Evolutionary conservation across 2,329 filamentous ascomycete species (phyloP), one percentile per base, ranked within the genome.

Genomic region (Elsinoe australis): DNA sequence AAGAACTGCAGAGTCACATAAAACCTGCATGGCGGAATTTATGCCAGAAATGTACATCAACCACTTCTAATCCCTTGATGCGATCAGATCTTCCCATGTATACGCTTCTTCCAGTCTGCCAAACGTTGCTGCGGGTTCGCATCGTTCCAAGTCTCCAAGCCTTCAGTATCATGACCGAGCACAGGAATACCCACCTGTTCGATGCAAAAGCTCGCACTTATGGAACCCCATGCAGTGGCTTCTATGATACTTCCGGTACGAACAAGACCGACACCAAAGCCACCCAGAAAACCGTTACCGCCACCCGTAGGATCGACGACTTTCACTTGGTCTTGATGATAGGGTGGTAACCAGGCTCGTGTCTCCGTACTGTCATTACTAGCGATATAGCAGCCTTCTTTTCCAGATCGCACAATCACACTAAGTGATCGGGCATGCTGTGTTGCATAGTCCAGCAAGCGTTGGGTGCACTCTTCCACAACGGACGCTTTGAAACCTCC

Each of bases 281-380:
- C 78, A 17, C 79, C 79, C 6, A 95, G 71, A 58, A 95, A 96
- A 0, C 85, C 82, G 65, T 98, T 98, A 0, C 92, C 92, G 15
- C 88, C 92, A 7, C 92, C 92, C 0, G 92, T 96, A 0, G 90
- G 89, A 64, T 96, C 92, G n/a, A 92, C 69, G 1, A 95, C 87
- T 50, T 70, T 77, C 0, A 60, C 60, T 9, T 55, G 31, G 31
- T 66, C 55, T 17, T 63, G 66, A 59, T 89, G 85, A 60, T 83
- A 90, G 5, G 89, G 85, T 9, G 85, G 86, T 18, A 95, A 67
- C 85, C 87, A 94, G 51, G 74, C 69, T 57, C 9, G 58, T 61
- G 34, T 63, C 54, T 3, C 58, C 55, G 39, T 57, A 63, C 29
- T 65, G 65, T 49, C 28, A 15, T 67, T 68, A 9, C 53, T 49